These are phyloP conservation scores for Colletotrichum sp. DNA, from an alignment of 2,329 filamentous ascomycete genomes.

Conservation along the genomic window DNA sequence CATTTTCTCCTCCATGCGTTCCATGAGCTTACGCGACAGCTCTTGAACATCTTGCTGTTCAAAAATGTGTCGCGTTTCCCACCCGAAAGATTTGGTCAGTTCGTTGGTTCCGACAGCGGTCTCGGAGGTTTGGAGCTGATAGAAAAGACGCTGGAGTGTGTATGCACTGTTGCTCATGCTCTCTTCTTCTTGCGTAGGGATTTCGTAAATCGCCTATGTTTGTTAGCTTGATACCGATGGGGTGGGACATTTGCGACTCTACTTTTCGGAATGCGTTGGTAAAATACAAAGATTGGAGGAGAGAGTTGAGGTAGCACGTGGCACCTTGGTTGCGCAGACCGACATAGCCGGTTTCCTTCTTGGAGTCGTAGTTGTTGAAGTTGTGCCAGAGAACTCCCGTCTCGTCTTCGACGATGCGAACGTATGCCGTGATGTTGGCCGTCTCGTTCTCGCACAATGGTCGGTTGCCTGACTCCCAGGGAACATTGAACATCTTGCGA, in stretches of 20 bases:
- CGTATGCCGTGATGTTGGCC: conserved; percentile 82
- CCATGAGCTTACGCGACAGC: conserved; percentile 94
- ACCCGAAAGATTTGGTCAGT: conserved; percentile 94
- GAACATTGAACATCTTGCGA: conserved; percentile 79
- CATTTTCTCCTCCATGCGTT: conserved; percentile 96
- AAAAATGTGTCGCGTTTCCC: conserved; percentile 97
- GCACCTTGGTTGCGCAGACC: conserved; percentile 97
- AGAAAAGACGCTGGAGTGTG: conserved; percentile 91
- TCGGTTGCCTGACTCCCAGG: conserved; percentile 72
- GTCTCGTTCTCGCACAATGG: conserved; percentile 79
- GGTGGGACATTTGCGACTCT: conserved; percentile 23
- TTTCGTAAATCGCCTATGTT: conserved; percentile 89
- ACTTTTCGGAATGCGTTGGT: conserved; percentile 94
- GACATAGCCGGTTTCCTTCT: conserved; percentile 97
- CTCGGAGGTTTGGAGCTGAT: conserved; percentile 87
- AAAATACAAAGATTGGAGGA: conserved; percentile 84
- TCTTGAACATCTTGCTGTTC: conserved; percentile 99
- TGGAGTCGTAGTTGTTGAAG: conserved; percentile 96
- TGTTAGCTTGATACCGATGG: background rate
- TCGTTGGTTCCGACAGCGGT: conserved; percentile 88
- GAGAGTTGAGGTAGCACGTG: conserved; percentile 86
- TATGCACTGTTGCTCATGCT: conserved; percentile 89
- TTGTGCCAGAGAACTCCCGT: conserved; percentile 92
- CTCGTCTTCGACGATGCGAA: conserved; percentile 83
- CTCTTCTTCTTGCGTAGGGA: conserved; percentile 87